phyloP scores from a whole-genome alignment of 768 basidiomycete genomes.

The Panellus pusillus region DNA sequence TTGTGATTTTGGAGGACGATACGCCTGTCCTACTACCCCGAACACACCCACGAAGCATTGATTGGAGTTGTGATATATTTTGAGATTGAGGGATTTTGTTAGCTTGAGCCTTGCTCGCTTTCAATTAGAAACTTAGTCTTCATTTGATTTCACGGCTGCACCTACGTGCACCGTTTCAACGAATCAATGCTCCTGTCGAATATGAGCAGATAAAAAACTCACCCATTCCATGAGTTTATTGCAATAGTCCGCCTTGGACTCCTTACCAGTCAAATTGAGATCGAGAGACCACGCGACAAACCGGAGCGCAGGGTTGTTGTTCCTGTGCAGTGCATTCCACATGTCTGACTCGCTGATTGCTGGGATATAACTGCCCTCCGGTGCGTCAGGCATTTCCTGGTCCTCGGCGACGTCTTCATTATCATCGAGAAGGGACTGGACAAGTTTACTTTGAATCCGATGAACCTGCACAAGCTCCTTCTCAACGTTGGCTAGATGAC shows the following conservation, averaged over 20 bases:
- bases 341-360: slow-evolving; percentile 5
- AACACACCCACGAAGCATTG: too few species aligned
- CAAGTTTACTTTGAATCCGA: slow-evolving; percentile 12
- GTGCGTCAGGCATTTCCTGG: slow-evolving; percentile 12
- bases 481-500: slow-evolving; percentile 5
- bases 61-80: too few species aligned
- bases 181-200: slow-evolving; percentile 6
- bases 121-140: too few species aligned
- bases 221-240: slow-evolving; percentile 17
- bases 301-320: slow-evolving; percentile 10
- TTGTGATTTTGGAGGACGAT: too few species aligned
- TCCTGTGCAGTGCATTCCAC: not conserved
- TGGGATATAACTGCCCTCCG: slow-evolving; percentile 7
- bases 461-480: not conserved
- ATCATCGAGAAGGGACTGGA: slow-evolving; percentile 3
- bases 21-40: too few species aligned
- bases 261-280: not conserved
- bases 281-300: slow-evolving; percentile 10
- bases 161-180: too few species aligned
- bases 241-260: slow-evolving; percentile 11
- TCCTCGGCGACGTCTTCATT: slow-evolving; percentile 4
- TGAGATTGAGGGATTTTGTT: too few species aligned
- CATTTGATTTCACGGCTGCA: too few species aligned
- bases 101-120: too few species aligned
- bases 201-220: slow-evolving; percentile 4